phyloP scores from a whole-genome alignment of 345 rosid species.

The Draba incana region DNA sequence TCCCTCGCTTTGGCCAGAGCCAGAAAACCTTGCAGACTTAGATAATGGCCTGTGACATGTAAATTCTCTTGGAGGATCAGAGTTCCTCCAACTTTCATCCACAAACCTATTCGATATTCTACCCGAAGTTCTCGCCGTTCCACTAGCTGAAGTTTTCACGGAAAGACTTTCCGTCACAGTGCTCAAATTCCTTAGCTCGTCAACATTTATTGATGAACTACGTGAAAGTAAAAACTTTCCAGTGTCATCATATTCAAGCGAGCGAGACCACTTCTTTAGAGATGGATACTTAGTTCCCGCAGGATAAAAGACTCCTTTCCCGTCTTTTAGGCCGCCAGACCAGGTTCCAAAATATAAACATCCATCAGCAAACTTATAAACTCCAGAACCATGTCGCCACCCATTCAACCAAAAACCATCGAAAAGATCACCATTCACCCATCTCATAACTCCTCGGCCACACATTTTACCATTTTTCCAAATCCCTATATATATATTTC shows the following conservation, averaged over 20 bases:
- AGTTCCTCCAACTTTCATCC: constrained; percentile 46
- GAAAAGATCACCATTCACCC: constrained; percentile 80
- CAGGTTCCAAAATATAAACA: constrained; percentile 84
- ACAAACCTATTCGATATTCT: constrained; percentile 53
- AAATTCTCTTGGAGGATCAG: constrained; percentile 48
- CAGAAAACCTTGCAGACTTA: constrained; percentile 42
- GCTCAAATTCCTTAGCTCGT: constrained; percentile 46
- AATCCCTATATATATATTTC: constrained; percentile 74
- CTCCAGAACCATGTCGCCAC: constrained; percentile 74
- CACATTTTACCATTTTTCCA: constrained; percentile 85
- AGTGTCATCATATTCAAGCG: constrained; percentile 53
- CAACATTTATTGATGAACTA: constrained; percentile 52
- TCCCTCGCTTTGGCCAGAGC: constrained; percentile 53
- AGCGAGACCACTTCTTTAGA: constrained; percentile 55
- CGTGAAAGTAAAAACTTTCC: constrained; percentile 51
- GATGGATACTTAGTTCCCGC: constrained; percentile 77
- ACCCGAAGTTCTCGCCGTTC: constrained; percentile 50
- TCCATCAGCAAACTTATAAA: constrained; percentile 79
- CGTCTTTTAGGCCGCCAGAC: constrained; percentile 80
- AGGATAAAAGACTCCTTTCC: constrained; percentile 86
- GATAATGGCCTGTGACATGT: constrained; percentile 43
- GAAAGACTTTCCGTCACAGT: constrained; percentile 56
- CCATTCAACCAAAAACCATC: constrained; percentile 89
- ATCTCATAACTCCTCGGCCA: constrained; percentile 91
- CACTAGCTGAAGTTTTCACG: constrained; percentile 52